Percentiles rank a stretch among this genome's conserved stretches.
phyloP scores from a whole-genome alignment of 441 rosid genomes.

The Breynia disticha region DNA sequence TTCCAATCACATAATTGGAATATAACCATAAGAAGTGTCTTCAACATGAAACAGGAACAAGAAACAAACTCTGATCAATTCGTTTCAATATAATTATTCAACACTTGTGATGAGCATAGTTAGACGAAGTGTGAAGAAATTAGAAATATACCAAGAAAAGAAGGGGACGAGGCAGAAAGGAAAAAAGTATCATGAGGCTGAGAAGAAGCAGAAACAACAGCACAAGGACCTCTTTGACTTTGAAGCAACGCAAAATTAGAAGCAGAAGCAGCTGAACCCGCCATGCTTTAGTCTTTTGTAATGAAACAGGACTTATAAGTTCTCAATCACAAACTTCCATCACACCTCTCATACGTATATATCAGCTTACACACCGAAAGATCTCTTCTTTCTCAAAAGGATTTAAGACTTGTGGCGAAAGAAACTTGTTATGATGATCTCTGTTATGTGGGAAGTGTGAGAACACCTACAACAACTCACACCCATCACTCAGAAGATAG shows the following conservation, averaged over 20 bases:
- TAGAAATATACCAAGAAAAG: constrained; percentile 37
- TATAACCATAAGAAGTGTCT: not conserved
- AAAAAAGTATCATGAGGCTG: constrained; percentile 32
- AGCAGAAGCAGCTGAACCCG: constrained; percentile 24
- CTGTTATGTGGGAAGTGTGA: constrained; percentile 67
- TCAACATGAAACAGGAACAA: not conserved
- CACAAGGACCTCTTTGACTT: constrained; percentile 23
- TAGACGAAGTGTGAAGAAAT: not conserved
- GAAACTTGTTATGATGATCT: constrained; percentile 71
- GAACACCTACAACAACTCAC: constrained; percentile 46
- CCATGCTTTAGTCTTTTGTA: constrained; percentile 24
- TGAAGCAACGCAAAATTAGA: constrained; percentile 33
- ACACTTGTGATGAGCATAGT: too few species aligned
- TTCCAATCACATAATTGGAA: too few species aligned
- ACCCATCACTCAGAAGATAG: constrained; percentile 52
- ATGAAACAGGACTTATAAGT: not conserved
- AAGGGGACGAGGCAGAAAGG: constrained; percentile 39
- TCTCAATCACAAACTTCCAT: not conserved
- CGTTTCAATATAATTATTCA: too few species aligned
- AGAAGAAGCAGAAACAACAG: constrained; percentile 22
- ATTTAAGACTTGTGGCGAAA: constrained; percentile 53
- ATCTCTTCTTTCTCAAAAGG: not conserved
- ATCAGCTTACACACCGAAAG: not conserved
- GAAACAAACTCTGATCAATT: not conserved
- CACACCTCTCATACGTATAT: not conserved